Evolutionary conservation across 352 stramenopile genomes (phyloP), one percentile per base, ranked within the genome.

Genomic region (Pythium inflatum): DNA sequence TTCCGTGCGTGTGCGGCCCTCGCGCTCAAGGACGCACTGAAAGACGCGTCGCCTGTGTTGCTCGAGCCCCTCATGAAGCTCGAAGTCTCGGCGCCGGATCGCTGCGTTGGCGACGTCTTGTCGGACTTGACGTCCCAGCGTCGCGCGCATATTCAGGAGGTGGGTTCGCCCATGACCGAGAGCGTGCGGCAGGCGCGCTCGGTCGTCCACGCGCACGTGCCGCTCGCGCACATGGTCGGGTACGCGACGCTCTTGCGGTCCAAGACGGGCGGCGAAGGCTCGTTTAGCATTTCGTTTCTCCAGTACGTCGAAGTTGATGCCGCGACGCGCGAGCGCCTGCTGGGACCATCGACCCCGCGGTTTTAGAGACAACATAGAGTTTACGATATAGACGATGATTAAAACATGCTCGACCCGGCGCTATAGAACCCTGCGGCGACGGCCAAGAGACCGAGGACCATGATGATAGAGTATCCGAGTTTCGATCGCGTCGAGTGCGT

Each of bases 51-150:
- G 2, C 83, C 88, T 1, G 72, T 85, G 16, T 74, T 93, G 3
- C 67, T 95, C 5, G 88, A 95, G 75, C 88, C 88, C 0, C 70
- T 92, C 66, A 93, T 95, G 86, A 83, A 85, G 71, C 78, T 95
- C 25, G 79, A 91, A 22, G 82, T 94, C 27, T 75, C 80, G 24
- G 81, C 77, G 0, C 88, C 86, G 7, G 81, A 92, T 40, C 78
- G 76, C 14, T 88, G 70, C 43, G 74, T 92, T 2, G 88, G 88
- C 18, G 83, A 92, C 48, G 85, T 95, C 30, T 76, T 95, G 11
- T 83, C 83, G 6, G 88, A 95, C 53, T 72, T 95, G 30, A 92
- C 76, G 27, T 90, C 82, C 13, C 84, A 87, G 51, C 80, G 86
- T 56, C 86, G 86, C 43, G 85, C 82, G 3, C 73, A 81, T 11